Percentiles rank a stretch among this genome's conserved stretches.
These are phyloP conservation scores for Urtica urens DNA, from an alignment of 306 rosid genomes.

Conservation along the genomic window DNA sequence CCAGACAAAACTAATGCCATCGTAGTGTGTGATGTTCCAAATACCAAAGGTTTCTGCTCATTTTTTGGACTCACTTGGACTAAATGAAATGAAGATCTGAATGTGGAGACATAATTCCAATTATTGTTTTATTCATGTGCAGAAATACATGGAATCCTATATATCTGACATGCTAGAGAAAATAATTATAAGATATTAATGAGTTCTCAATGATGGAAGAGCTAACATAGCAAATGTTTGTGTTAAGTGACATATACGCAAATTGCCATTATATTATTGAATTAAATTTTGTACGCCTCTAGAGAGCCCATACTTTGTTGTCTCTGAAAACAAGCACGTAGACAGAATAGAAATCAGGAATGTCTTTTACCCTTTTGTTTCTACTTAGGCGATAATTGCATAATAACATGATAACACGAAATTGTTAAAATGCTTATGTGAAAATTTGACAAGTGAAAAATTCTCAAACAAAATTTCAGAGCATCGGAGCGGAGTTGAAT, in stretches of 20 bases:
- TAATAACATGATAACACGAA: slow-evolving; percentile 7
- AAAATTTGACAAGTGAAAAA: neutral
- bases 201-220: slow-evolving; percentile 3
- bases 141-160: neutral
- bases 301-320: slow-evolving; percentile 23
- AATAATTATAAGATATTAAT: neutral
- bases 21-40: neutral
- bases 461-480: slow-evolving; percentile 26
- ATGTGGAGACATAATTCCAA: too few relatives aligned
- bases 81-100: too few relatives aligned
- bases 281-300: slow-evolving; percentile 1
- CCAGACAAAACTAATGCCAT: neutral
- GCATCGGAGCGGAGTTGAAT: slow-evolving; percentile 77
- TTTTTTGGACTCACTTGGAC: too few relatives aligned
- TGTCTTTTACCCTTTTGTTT: slow-evolving; percentile 11
- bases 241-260: slow-evolving; percentile 1
- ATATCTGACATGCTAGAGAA: neutral
- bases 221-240: slow-evolving; percentile 11
- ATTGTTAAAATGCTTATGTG: too few relatives aligned
- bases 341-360: too few relatives aligned
- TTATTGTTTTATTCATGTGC: neutral
- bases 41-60: neutral
- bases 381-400: slow-evolving; percentile 8
- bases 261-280: slow-evolving; percentile 2
- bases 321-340: slow-evolving; percentile 18